Conservation (phyloP, 352 stramenopile species). For the Phytophthora nicotianae region DNA sequence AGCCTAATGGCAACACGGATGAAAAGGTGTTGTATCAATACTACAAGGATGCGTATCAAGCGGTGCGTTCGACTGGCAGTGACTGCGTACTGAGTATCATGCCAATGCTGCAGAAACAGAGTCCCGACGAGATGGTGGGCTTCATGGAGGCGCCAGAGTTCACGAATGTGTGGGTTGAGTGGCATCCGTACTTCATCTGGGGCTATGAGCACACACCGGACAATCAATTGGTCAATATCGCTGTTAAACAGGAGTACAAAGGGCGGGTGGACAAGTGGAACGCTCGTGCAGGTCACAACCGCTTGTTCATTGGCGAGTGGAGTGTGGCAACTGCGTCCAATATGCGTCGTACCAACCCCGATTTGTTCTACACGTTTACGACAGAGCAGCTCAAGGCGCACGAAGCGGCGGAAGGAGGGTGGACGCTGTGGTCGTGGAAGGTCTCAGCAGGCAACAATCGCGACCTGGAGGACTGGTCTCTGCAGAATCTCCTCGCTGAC, state of each 20-base stretch:
- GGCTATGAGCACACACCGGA: slow-evolving; percentile 66
- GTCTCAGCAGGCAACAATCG: slow-evolving; percentile 40
- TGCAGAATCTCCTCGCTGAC: slow-evolving; percentile 61
- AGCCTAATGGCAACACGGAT: slow-evolving; percentile 56
- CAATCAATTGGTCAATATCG: slow-evolving; percentile 46
- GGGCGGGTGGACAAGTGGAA: slow-evolving; percentile 42
- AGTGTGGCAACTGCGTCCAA: slow-evolving; percentile 51
- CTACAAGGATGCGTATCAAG: slow-evolving; percentile 73
- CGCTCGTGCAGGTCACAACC: slow-evolving; percentile 33
- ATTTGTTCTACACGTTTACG: slow-evolving; percentile 52
- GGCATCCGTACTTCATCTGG: slow-evolving; percentile 85
- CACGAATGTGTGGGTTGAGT: slow-evolving; percentile 85
- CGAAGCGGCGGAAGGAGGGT: slow-evolving; percentile 56
- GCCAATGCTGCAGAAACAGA: slow-evolving; percentile 70
- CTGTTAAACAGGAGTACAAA: slow-evolving; percentile 42
- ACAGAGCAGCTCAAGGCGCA: slow-evolving; percentile 59
- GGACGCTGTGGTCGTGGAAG: slow-evolving; percentile 74
- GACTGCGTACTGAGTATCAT: slow-evolving; percentile 71
- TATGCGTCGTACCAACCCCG: slow-evolving; percentile 48
- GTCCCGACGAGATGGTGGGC: slow-evolving; percentile 52
- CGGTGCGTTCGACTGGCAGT: slow-evolving; percentile 58
- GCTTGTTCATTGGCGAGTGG: slow-evolving; percentile 69
- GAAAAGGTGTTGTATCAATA: slow-evolving; percentile 65
- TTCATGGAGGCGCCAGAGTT: slow-evolving; percentile 58
- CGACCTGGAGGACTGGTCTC: slow-evolving; percentile 58